Base-by-base conservation (phyloP, 805 yeast genomes). In the Kregervanrija fluxuum region DNA sequence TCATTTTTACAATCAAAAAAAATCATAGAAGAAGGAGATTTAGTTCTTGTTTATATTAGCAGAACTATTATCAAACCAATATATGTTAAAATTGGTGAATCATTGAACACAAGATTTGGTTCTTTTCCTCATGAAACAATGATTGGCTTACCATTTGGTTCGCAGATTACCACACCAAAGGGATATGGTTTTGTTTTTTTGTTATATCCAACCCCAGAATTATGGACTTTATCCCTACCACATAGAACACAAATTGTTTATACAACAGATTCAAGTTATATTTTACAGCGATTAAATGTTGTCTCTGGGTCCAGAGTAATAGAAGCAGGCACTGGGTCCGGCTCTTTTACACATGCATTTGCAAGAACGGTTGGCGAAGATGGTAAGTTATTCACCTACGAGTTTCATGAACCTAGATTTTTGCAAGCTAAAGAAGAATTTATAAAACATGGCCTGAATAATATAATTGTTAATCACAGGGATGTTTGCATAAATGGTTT, bases 251-350 rank as follows among this genome's bases (percentile, higher is more conserved):
- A 93, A 67, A 93, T 93, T 52, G 98, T 93, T 1, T 93, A 93
- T 61, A 85, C 97, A 0, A 95, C 95, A 9, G 99, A 93, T 62
- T 85, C 96, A 2, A 79, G 95, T 30, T 93, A 87, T 56, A 89
- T 93, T 44, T 76, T 86, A 50, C 96, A 91, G 61, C 69, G 96
- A 55, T 67, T 93, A 50, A 74, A 79, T 38, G 80, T 93, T 44
- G 70, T 77, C 14, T 78, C 86, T 11, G 90, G 91, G 1, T 74
- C 88, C 1, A 67, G 78, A 47, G 95, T 93, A 11, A 82, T 93
- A 39, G 99, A 93, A 66, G 96, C 98, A 0, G 99, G 99, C 33
- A 93, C 99, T 0, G 99, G 99, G 0, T 85, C 96, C 6, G 99
- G 95, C 0, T 88, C 96, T 1, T 87, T 93, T 58, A 85, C 96